A percentile compares a stretch with the other conserved stretches of the same genome.
These are phyloP conservation scores for Setomelanomma holmii DNA, from an alignment of 2,329 filamentous ascomycete genomes.

Conservation along the genomic window DNA sequence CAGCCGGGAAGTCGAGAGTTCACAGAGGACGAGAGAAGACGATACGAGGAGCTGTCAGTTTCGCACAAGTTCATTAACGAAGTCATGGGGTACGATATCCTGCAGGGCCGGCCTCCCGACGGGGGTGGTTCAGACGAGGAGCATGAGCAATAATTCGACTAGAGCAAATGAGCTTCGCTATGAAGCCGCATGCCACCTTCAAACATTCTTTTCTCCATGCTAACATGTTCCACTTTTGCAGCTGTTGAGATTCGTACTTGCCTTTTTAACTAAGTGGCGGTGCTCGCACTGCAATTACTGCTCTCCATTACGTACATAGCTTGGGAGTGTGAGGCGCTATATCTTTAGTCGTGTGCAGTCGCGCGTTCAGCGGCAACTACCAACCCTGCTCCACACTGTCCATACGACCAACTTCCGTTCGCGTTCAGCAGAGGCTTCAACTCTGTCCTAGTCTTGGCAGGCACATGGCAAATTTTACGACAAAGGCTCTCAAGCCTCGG, in stretches of 20 bases:
- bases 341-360: conserved; percentile 10
- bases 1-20: conserved; percentile 35
- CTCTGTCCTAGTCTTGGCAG: too few relatives aligned
- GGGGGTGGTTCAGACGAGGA: conserved; percentile 36
- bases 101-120: conserved; percentile 36
- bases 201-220: too few relatives aligned
- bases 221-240: conserved; percentile 15
- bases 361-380: conserved; percentile 20
- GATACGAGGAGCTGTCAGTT: conserved; percentile 34
- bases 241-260: conserved; percentile 18
- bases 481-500: conserved; percentile 10
- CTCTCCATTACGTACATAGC: conserved; percentile 30
- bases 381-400: conserved; percentile 10
- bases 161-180: too few relatives aligned
- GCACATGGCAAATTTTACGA: too few relatives aligned
- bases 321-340: conserved; percentile 22
- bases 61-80: conserved; percentile 46
- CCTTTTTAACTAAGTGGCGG: conserved; percentile 19
- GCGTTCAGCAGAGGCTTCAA: conserved; percentile 6
- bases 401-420: conserved; percentile 11
- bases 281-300: conserved; percentile 18
- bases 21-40: conserved; percentile 36
- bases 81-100: conserved; percentile 46
- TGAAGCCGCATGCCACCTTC: too few relatives aligned
- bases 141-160: too few relatives aligned